Conservation (phyloP, 805 yeast genomes). For the Komagataella ulmi region DNA sequence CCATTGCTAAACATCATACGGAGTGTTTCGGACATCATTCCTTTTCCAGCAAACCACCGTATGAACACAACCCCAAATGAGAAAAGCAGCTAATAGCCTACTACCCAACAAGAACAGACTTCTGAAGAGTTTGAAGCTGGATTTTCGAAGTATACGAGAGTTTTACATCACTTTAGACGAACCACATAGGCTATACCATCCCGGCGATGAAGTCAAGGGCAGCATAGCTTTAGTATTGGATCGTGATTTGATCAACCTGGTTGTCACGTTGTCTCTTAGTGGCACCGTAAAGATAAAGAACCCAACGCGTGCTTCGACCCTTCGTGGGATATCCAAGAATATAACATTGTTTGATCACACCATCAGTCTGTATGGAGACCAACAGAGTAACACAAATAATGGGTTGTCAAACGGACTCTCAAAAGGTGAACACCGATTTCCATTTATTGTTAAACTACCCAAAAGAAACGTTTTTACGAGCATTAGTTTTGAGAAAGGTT, state of each 20-base stretch:
- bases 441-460: constrained; percentile 76
- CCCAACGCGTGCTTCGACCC: constrained; percentile 33
- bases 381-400: constrained; percentile 5
- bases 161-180: constrained; percentile 60
- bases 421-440: constrained; percentile 80
- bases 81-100: constrained; percentile 37
- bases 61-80: constrained; percentile 17
- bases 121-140: constrained; percentile 14
- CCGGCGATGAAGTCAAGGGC: constrained; percentile 67
- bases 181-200: constrained; percentile 67
- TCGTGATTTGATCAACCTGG: constrained; percentile 39
- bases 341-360: constrained; percentile 44
- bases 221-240: constrained; percentile 43
- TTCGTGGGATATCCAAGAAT: constrained; percentile 30
- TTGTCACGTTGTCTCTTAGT: constrained; percentile 36
- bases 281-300: constrained; percentile 46
- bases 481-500: constrained; percentile 77
- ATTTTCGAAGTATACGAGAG: constrained; percentile 35
- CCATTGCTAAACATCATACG: not conserved
- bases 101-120: constrained; percentile 17
- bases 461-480: constrained; percentile 58
- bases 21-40: not conserved
- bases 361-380: constrained; percentile 40
- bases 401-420: constrained; percentile 32
- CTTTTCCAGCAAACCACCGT: not conserved